Conservation (phyloP, 2,329 filamentous ascomycete genomes). For the Aureobasidium lini region DNA sequence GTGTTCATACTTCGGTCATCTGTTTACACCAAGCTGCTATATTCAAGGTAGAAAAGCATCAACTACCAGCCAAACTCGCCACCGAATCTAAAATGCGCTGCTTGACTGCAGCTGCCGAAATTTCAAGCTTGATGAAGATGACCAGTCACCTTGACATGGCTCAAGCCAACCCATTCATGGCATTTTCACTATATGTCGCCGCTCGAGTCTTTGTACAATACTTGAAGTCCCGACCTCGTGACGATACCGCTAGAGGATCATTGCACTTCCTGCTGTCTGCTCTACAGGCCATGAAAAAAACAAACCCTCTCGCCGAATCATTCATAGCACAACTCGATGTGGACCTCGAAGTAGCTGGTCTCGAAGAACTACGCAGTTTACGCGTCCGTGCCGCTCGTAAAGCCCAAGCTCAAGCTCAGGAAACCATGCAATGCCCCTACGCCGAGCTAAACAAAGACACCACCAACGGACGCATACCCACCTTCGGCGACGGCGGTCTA, state of each 20-base stretch:
- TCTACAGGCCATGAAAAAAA: constrained; percentile 80
- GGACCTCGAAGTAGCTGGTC: constrained; percentile 69
- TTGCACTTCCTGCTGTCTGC: constrained; percentile 85
- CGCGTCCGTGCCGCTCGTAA: constrained; percentile 3
- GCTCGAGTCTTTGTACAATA: constrained; percentile 94
- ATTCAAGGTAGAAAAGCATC: constrained; percentile 90
- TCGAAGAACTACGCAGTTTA: constrained; percentile 31
- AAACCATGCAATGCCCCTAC: not conserved
- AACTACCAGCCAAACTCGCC: constrained; percentile 66
- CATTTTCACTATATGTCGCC: constrained; percentile 93
- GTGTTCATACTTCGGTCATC: constrained; percentile 91
- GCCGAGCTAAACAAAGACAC: not conserved
- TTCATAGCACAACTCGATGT: constrained; percentile 91
- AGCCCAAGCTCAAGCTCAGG: not conserved
- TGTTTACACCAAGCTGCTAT: constrained; percentile 98
- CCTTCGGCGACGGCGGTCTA: constrained; percentile 10
- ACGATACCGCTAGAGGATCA: constrained; percentile 68
- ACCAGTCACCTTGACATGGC: constrained; percentile 84
- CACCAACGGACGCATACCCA: not conserved
- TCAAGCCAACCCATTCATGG: constrained; percentile 92
- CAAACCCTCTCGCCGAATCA: constrained; percentile 87
- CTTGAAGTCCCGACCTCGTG: constrained; percentile 85
- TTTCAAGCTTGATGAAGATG: constrained; percentile 91
- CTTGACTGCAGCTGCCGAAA: constrained; percentile 87
- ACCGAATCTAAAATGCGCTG: constrained; percentile 89